Base-by-base conservation (phyloP, 1,284 basidiomycete genomes). In the Ceratobasidium sp. region DNA sequence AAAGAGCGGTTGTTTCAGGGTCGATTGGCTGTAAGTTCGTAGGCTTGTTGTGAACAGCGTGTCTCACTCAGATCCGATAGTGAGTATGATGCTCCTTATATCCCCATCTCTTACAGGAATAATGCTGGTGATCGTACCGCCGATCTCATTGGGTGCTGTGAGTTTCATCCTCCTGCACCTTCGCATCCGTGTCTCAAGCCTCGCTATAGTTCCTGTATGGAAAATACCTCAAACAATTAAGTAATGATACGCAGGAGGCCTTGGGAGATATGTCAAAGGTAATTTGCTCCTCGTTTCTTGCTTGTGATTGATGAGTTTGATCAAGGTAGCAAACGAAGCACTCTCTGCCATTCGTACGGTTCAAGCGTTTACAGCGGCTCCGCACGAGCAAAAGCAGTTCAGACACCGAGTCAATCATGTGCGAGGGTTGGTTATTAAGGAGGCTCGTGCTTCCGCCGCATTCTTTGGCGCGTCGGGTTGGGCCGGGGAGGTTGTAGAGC, bases 51-150 rank as follows among this genome's bases (percentile, higher is more conserved):
- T 33, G 33, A 33, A 33, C 33, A 33, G 33, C 4, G 33, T 33
- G 33, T 33, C 33, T 33, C 33, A 33, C 33, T 4, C 33, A 33
- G 33, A 33, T 33, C 33, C 33, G 33, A n/a, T 81, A 93, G 96
- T 98, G 80, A 94, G 94, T 56, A 95, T 96, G 76, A 99, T 99
- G 97, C 93, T 99, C 82, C 96, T 94, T 86, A 91, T 99, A 79
- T 98, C 96, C 0, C 93, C 95, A 0, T 93, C 93, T 76, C 86
- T 99, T 77, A 98, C 97, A 0, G 84, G 95, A 66, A 88, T 99
- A 78, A 99, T 99, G 97, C 90, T 99, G 79, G 91, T 92, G 26
- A 92, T 98, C 70, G 96, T 99, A 0, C 98, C 97, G 5, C 97
- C 97, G 0, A 93, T 99, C 10, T 97, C 96, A 7, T 89, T 99